A percentile compares a stretch with the other conserved stretches of the same genome.
Conservation (phyloP, 176 grass and related monocot species). For the Raddia guianensis region DNA sequence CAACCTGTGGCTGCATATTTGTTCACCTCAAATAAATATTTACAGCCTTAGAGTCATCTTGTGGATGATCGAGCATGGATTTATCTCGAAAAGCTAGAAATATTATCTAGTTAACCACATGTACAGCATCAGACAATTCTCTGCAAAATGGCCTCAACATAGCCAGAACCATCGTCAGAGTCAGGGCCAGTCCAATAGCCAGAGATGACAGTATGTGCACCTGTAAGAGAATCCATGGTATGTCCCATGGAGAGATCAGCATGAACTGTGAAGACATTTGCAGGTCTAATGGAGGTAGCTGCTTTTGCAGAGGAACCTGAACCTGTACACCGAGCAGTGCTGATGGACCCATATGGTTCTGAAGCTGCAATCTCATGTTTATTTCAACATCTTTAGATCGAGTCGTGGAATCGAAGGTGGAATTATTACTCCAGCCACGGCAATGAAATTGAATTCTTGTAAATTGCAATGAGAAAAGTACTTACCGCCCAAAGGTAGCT, state of each 20-base stretch:
- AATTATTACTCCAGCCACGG: background rate
- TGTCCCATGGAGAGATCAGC: background rate
- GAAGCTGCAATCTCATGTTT: constrained; percentile 13
- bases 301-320: constrained; percentile 13
- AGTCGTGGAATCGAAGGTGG: background rate
- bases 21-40: background rate
- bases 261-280: background rate
- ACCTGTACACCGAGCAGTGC: background rate
- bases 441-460: background rate
- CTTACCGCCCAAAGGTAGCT: constrained; percentile 7
- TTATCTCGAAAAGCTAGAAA: background rate
- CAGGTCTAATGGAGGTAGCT: constrained; percentile 12
- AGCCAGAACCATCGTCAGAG: constrained; percentile 60
- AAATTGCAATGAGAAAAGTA: background rate
- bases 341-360: background rate
- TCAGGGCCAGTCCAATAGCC: constrained; percentile 67
- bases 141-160: constrained; percentile 51
- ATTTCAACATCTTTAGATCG: background rate
- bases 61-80: background rate
- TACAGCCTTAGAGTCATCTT: constrained; percentile 2
- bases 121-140: constrained; percentile 30
- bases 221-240: background rate
- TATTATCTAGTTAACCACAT: background rate
- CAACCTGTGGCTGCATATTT: background rate
- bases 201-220: constrained; percentile 28